Evolutionary conservation across 495 filamentous ascomycete species (phyloP).

Genomic region (Aspergillus homomorphus): DNA sequence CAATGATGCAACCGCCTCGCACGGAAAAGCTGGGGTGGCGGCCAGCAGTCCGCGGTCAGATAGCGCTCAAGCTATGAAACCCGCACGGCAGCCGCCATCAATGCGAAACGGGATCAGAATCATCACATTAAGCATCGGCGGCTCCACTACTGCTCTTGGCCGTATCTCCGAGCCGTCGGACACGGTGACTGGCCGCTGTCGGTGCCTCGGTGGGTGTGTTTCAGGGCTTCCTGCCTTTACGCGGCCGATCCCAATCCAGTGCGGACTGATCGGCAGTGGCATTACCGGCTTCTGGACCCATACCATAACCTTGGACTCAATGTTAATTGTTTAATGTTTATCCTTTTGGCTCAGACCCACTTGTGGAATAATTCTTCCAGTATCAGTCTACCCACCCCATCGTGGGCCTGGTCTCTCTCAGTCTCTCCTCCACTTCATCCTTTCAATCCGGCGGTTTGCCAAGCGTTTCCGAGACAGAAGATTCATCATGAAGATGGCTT

Average conservation of each 20-base stretch:
- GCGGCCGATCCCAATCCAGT: not conserved
- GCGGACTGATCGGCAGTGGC: not conserved
- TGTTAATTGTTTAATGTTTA: not conserved
- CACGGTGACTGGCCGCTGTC: not conserved
- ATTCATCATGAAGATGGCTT: not conserved
- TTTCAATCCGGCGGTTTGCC: not conserved
- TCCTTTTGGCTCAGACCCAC: not conserved
- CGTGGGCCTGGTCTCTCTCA: not conserved
- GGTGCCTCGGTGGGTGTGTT: not conserved
- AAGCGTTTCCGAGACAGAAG: not conserved
- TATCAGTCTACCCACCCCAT: not conserved
- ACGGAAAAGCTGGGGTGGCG: not conserved
- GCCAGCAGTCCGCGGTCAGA: not conserved
- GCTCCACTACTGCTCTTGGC: not conserved
- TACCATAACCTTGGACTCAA: not conserved
- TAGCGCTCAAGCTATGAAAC: not conserved
- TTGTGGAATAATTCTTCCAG: not conserved
- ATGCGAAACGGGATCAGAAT: not conserved
- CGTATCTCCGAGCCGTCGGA: not conserved
- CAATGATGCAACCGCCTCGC: not conserved
- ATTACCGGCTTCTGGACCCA: not conserved
- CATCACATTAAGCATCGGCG: not conserved
- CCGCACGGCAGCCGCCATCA: not conserved
- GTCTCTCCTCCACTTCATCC: not conserved
- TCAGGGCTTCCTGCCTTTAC: not conserved